A percentile compares a stretch with the other conserved stretches of the same genome.
Evolutionary conservation across 2,329 filamentous ascomycete species (phyloP).

Genomic region (Beauveria brongniartii): DNA sequence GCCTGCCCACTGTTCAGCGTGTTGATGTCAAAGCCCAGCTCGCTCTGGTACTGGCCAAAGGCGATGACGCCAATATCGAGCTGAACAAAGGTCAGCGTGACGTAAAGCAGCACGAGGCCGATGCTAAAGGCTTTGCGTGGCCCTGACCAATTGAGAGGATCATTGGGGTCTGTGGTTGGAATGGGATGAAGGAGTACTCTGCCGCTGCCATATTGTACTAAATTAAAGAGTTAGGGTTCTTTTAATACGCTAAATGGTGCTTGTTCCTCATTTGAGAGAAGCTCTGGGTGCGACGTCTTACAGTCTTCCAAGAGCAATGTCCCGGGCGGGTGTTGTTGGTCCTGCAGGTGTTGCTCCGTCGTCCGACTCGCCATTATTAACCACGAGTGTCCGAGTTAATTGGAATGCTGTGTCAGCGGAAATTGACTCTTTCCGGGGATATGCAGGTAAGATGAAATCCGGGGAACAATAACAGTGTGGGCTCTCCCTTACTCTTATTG

Average conservation of each 20-base stretch:
- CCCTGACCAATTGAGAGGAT: slow-evolving; percentile 11
- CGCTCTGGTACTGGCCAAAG: slow-evolving; percentile 33
- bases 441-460: not conserved
- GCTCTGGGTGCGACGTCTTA: not conserved
- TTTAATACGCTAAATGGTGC: not conserved
- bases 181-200: slow-evolving; percentile 10
- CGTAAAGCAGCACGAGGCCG: not conserved
- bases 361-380: not conserved
- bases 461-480: not conserved
- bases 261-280: not conserved
- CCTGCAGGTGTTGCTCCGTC: not conserved
- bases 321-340: slow-evolving; percentile 2
- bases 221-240: not conserved
- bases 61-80: slow-evolving; percentile 1
- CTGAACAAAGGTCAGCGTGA: not conserved
- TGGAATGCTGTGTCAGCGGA: not conserved
- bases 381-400: not conserved
- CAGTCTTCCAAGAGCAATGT: slow-evolving; percentile 1
- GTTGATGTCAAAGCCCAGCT: slow-evolving; percentile 33
- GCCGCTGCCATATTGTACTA: not conserved
- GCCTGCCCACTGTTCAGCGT: slow-evolving; percentile 38
- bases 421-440: not conserved
- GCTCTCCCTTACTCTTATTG: not conserved
- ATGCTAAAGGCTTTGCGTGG: not conserved
- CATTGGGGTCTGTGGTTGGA: slow-evolving; percentile 12